Evolutionary conservation across 495 filamentous ascomycete species (phyloP), one percentile per base, ranked within the genome.

Genomic region (Rostrohypoxylon terebratum): DNA sequence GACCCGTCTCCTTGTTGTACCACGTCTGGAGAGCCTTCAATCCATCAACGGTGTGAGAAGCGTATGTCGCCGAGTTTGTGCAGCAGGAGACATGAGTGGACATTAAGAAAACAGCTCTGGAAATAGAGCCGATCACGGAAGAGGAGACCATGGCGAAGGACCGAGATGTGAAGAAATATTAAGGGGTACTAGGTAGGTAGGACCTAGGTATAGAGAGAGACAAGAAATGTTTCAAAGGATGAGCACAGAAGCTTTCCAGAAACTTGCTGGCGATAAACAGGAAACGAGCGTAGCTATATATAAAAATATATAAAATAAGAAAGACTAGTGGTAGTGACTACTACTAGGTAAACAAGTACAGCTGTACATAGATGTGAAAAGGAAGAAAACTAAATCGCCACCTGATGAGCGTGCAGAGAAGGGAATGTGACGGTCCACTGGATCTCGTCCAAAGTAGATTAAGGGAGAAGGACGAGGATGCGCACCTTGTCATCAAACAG

Each of bases 1-100:
- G 80, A 14, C 91, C 91, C 0, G 83, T 90, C 7, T 70, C 69
- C 3, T 65, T 58, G 74, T 92, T 86, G 68, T 93, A 93, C 88
- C 88, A 93, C 21, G 48, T 63, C 70, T 92, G 90, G 2, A 93
- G 83, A 9, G 83, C 76, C 25, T 80, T 73, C 53, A 88, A 72
- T 5, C 81, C 87, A 18, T 77, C 64, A 34, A 83, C 77, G 5
- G 88, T 83, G 65, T 87, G 77, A 14, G 77, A 51, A 25, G 77
- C 53, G 53, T 82, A 83, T 1, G 75, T 55, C 1, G 61, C 59
- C 10, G 63, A 16, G 47, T 67, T 70, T 6, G 76, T 59, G 45
- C 59, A 68, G 9, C 61, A 57, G 23, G 36, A 21, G 4, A 67
- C 63, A 36, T 78, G 77, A 44, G 73, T 68, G 53, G 80, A 81